phyloP scores from a whole-genome alignment of 768 basidiomycete genomes.

The Inosperma sp. region DNA sequence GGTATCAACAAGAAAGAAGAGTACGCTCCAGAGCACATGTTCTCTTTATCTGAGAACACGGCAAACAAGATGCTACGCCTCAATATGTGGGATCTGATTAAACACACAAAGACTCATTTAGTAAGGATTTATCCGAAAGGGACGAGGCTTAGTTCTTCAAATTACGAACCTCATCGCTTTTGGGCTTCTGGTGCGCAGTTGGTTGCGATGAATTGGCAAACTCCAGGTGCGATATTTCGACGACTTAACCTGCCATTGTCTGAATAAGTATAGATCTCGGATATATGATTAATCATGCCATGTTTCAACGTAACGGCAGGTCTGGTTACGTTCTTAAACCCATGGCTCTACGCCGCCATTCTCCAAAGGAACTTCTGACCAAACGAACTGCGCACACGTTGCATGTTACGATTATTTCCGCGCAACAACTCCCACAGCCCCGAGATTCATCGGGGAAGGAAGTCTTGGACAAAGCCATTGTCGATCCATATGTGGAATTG shows the following conservation, averaged over 20 bases:
- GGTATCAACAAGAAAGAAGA: slow-evolving; percentile 88
- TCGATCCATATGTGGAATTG: slow-evolving; percentile 67
- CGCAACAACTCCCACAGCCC: slow-evolving; percentile 82
- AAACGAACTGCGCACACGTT: slow-evolving; percentile 58
- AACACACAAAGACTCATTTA: slow-evolving; percentile 82
- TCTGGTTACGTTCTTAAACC: slow-evolving; percentile 93
- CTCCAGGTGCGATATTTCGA: slow-evolving; percentile 58
- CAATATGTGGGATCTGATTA: slow-evolving; percentile 69
- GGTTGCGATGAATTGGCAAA: slow-evolving; percentile 97
- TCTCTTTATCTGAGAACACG: slow-evolving; percentile 75
- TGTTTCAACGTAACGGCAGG: slow-evolving; percentile 92
- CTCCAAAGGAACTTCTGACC: slow-evolving; percentile 55
- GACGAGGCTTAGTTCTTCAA: slow-evolving; percentile 12
- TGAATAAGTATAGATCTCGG: slow-evolving; percentile 62
- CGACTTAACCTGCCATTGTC: neutral
- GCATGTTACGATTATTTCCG: slow-evolving; percentile 61
- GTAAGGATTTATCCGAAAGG: slow-evolving; percentile 72
- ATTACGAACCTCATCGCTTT: slow-evolving; percentile 51
- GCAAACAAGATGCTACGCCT: slow-evolving; percentile 72
- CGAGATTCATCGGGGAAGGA: slow-evolving; percentile 67
- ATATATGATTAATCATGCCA: slow-evolving; percentile 90
- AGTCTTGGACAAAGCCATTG: slow-evolving; percentile 44
- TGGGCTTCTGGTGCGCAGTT: slow-evolving; percentile 91
- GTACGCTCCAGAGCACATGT: slow-evolving; percentile 79
- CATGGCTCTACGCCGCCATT: slow-evolving; percentile 51